Conservation (phyloP, 2,329 filamentous ascomycete genomes). For the Xylariomycetidae sp. region DNA sequence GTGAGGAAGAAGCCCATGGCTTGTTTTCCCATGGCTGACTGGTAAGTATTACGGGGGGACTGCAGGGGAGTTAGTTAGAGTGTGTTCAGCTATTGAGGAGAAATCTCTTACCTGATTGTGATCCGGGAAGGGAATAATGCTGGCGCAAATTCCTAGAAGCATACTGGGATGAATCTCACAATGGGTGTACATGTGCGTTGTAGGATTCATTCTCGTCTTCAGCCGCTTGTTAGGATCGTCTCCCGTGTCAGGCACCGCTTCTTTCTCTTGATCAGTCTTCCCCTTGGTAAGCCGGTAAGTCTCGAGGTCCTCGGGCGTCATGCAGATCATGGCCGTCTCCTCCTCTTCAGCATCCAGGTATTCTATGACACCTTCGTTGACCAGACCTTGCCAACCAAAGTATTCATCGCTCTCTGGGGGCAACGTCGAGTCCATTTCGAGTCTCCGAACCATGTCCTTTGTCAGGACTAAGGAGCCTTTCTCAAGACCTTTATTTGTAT, state of each 20-base stretch:
- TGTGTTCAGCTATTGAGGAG: too few species aligned
- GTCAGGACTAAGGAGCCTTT: constrained; percentile 75
- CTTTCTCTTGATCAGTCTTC: constrained; percentile 57
- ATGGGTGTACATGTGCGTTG: constrained; percentile 90
- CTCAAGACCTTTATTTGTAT: constrained; percentile 52
- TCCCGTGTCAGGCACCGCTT: constrained; percentile 56
- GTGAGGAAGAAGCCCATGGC: constrained; percentile 99
- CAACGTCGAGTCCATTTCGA: constrained; percentile 69
- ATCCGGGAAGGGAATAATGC: constrained; percentile 99
- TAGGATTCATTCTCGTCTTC: constrained; percentile 81
- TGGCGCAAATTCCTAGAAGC: constrained; percentile 97
- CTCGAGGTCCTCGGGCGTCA: constrained; percentile 94
- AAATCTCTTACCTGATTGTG: constrained; percentile 72
- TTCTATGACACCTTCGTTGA: constrained; percentile 82
- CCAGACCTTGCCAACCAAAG: constrained; percentile 85
- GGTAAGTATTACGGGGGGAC: constrained; percentile 97
- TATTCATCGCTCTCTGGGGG: constrained; percentile 56
- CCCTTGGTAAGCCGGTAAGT: constrained; percentile 66
- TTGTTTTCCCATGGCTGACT: constrained; percentile 99
- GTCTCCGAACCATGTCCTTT: constrained; percentile 71
- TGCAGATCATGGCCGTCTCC: constrained; percentile 98
- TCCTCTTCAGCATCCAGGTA: constrained; percentile 98
- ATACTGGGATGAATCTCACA: constrained; percentile 99
- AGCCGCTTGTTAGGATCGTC: constrained; percentile 78
- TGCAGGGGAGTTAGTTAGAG: constrained; percentile 30